Base-by-base conservation (phyloP, 345 rosid species). In the Capsella bursapastoris region DNA sequence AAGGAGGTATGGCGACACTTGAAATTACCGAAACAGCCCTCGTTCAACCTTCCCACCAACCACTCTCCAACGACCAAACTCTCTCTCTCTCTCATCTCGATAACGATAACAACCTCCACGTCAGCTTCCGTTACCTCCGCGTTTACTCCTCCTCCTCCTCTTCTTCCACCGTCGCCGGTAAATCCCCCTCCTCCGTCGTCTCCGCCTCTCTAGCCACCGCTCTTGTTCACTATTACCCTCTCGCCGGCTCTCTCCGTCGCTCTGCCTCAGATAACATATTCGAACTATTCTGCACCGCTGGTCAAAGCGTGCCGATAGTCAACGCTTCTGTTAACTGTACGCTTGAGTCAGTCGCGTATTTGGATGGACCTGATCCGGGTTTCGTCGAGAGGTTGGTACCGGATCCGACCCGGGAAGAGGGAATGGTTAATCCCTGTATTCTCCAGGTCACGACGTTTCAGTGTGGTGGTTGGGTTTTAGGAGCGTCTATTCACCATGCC, bases 51-150 rank as follows among this genome's bases (percentile, higher is more conserved):
- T 72, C 90, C 0, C 29, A 80, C 5, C 68, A 65, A 18, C 90
- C 92, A 31, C 81, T 84, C 80, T 27, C 74, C 44, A 71, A 77
- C 47, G 82, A 84, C 57, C 93, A 86, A 68, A 70, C 74, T 13
- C 89, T 86, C 50, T 72, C 84, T 14, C 93, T 93, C 68, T 89
- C 97, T 66, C 85, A 78, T 78, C 87, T 93, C 14, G 98, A 90
- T 64, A 76, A 83, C 38, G 96, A 89, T 68, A 85, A 76, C 57
- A 89, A 86, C 83, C 84, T 88, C 79, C 60, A 87, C 53, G 75
- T 84, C 78, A 84, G 83, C 55, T 88, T 89, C 86, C 97, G 97
- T 52, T 92, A 88, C 74, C 82, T 92, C 65, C 93, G 96, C 7
- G 90, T 80, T 3, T 92, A 89, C 57, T 81, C 70, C 52, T 71